Evolutionary conservation across 495 filamentous ascomycete genomes (phyloP), one percentile per base, ranked within the genome.

Genomic region (Neurospora sp.): DNA sequence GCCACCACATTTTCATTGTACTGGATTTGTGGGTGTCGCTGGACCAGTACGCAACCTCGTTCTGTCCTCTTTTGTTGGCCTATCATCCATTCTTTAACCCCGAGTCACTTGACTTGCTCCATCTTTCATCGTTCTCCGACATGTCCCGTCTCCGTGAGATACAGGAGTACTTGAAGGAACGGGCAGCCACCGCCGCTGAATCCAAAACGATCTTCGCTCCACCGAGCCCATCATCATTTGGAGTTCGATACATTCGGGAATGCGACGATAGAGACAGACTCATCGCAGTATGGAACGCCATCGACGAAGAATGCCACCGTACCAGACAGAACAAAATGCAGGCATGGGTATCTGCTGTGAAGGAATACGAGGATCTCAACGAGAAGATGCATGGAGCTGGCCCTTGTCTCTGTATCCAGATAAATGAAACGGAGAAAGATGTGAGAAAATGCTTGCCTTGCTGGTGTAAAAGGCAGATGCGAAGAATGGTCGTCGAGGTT

Each of bases 31-130:
- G 85, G 86, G 71, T 84, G 20, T 71, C 39, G 0, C 76, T 87
- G 61, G 85, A 88, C 70, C 27, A 79, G 12, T 71, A 27, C 6
- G 81, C 83, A 1, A 74, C 81, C 18, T 18, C 40, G 1, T 39
- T 40, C 20, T 87, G 74, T 68, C 79, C 79, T 1, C 75, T 87
- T 2, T 73, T 87, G 3, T 40, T 59, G 1, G 74, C 82, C 0
- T 82, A 83, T 69, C 76, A 78, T 22, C 86, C 84, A 1, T 75
- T 74, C 1, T 85, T 88, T 72, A 69, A 71, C 0, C 82, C 85
- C 0, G 78, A 84, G n/a, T 73, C 87, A 1, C 76, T 91, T 35
- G 82, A 89, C 75, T 79, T 83, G 6, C 76, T 91, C 18, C 86
- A 86, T 7, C 74, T 89, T 0, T 74, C 84, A 7, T 71, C 70